phyloP scores from a whole-genome alignment of 1,139 yeast species.

The Hyphopichia pseudoburtonii region DNA sequence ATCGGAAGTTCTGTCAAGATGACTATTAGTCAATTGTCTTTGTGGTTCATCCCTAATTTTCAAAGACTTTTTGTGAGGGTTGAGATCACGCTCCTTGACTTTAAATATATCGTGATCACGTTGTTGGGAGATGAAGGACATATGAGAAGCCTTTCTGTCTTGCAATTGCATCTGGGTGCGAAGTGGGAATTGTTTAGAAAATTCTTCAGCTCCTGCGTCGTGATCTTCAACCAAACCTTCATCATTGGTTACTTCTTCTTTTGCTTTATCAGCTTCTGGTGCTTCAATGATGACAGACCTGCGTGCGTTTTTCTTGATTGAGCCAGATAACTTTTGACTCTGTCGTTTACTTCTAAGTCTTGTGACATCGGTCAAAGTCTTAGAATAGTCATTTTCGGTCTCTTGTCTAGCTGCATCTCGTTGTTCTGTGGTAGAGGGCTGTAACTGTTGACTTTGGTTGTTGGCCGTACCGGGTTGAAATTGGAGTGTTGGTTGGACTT shows the following conservation, averaged over 20 bases:
- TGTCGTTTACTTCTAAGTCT: constrained; percentile 74
- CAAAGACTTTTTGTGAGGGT: constrained; percentile 24
- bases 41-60: constrained; percentile 49
- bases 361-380: constrained; percentile 76
- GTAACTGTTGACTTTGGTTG: not conserved
- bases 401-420: constrained; percentile 1
- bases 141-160: constrained; percentile 16
- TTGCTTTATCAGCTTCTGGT: constrained; percentile 52
- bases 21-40: constrained; percentile 29
- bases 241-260: constrained; percentile 20
- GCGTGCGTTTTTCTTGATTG: constrained; percentile 50
- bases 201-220: constrained; percentile 7
- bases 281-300: constrained; percentile 48
- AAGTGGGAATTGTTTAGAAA: not conserved
- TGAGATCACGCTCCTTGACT: constrained; percentile 12
- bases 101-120: constrained; percentile 36
- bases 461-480: not conserved
- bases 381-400: constrained; percentile 4
- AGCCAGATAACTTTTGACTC: constrained; percentile 59
- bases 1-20: constrained; percentile 59
- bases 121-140: constrained; percentile 20
- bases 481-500: not conserved
- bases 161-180: constrained; percentile 1
- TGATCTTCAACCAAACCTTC: constrained; percentile 13
- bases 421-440: constrained; percentile 1